Evolutionary conservation across 1,284 basidiomycete species (phyloP).

Genomic region (Paramarasmius palmivorus): DNA sequence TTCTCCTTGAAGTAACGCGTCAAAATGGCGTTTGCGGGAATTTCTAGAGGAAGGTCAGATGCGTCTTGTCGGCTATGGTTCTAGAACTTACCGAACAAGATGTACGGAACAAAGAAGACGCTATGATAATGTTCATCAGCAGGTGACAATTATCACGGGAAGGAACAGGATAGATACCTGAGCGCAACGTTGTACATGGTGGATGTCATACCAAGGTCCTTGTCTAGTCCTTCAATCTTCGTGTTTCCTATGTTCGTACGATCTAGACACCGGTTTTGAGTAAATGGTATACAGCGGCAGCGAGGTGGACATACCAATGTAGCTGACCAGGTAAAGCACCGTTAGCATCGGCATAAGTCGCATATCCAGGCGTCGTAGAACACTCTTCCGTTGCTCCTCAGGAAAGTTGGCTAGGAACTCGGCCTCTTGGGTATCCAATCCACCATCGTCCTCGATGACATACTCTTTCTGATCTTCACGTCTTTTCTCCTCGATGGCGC

Average conservation of each 20-base stretch:
- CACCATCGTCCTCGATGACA: not conserved
- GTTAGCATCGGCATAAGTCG: constrained; percentile 1
- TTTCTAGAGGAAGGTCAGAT: not conserved
- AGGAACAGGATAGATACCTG: not conserved
- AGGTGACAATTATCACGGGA: not conserved
- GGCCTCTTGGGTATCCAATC: not conserved
- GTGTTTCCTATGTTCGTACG: constrained; percentile 1
- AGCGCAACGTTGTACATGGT: not conserved
- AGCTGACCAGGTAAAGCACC: not conserved
- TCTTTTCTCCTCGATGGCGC: not conserved
- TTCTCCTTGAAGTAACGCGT: not conserved
- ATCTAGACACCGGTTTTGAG: not conserved
- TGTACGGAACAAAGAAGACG: not conserved
- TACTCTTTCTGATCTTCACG: not conserved
- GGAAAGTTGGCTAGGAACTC: not conserved
- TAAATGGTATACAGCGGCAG: not conserved
- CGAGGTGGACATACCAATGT: not conserved
- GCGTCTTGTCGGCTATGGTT: too few relatives aligned
- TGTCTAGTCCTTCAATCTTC: not conserved
- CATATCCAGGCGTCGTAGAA: not conserved
- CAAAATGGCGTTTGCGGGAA: not conserved
- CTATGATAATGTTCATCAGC: not conserved
- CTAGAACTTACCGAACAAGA: not conserved
- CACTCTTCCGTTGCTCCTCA: not conserved
- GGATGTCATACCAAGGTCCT: not conserved